Evolutionary conservation across 768 basidiomycete species (phyloP), one percentile per base, ranked within the genome.

Genomic region (Boletus coccyginus): DNA sequence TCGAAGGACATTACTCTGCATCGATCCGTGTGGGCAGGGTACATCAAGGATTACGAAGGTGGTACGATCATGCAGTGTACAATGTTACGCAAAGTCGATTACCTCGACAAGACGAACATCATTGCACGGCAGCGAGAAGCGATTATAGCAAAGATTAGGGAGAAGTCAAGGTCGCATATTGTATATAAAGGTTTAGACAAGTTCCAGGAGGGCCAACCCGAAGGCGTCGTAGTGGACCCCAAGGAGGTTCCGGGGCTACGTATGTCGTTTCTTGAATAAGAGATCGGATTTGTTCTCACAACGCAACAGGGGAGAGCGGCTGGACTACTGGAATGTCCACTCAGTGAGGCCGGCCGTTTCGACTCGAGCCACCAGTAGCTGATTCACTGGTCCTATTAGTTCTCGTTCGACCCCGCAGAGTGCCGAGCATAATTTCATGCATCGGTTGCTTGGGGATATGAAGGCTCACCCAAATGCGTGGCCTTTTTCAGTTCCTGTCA

Each of bases 11-110:
- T 99, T 58, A 88, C 90, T 1, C 81, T 97, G n/a, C 88, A 88
- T 57, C 83, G 95, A 43, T 85, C 90, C 2, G 79, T 88, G 9
- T 99, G 97, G 97, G 95, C 96, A 0, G 97, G 95, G 12, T 98
- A 99, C 72, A 98, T 99, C 84, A 99, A 98, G 71, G 97, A 99
- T 70, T 99, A 99, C 73, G 97, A 99, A 72, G 96, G 96, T 40
- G 95, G 93, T 17, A 99, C 96, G 44, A 94, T 98, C 75, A 98
- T 99, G 95, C 92, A 95, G 71, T 99, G 97, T 67, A 88, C 88
- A 7, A 88, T 99, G 91, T 73, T 99, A n/a, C 85, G 82, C 50
- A 92, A 91, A 68, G 85, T 98, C 59, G 85, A 94, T 67, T 99
- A 98, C 66, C 79, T 95, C 57, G 79, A 89, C 62, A 93, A 92